Evolutionary conservation across 176 grass and related monocot genomes (phyloP).

Genomic region (Oryza glumipatula): DNA sequence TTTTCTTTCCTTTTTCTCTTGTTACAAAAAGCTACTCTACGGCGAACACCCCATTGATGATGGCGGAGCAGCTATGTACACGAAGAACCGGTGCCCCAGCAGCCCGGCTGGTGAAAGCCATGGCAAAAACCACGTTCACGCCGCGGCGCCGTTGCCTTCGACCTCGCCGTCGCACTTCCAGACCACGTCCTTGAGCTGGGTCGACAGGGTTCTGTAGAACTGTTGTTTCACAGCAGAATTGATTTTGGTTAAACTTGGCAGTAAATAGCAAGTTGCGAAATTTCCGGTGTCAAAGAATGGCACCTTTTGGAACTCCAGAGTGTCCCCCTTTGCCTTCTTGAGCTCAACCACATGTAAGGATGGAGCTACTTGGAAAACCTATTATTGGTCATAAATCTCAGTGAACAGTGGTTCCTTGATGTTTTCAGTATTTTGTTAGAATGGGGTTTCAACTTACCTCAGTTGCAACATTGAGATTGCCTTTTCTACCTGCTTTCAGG

Average conservation of each 20-base stretch:
- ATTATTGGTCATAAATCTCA: slow-evolving; percentile 28
- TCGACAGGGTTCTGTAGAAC: slow-evolving; percentile 92
- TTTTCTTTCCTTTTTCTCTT: not conserved
- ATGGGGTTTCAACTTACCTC: slow-evolving; percentile 57
- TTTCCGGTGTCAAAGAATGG: not conserved
- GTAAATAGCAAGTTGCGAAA: not conserved
- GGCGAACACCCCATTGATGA: slow-evolving; percentile 5
- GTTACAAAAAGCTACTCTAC: slow-evolving; percentile 33
- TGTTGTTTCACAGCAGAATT: slow-evolving; percentile 46
- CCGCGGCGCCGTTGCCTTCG: slow-evolving; percentile 37
- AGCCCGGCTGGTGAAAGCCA: too few species aligned
- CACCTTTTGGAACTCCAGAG: slow-evolving; percentile 98
- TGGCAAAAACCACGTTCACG: slow-evolving; percentile 33
- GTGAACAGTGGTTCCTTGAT: slow-evolving; percentile 1
- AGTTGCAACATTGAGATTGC: slow-evolving; percentile 98
- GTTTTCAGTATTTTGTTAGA: slow-evolving; percentile 16
- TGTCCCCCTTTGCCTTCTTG: slow-evolving; percentile 92
- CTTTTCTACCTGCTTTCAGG: slow-evolving; percentile 92
- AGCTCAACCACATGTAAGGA: slow-evolving; percentile 91
- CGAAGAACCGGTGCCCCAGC: not conserved
- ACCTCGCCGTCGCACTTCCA: slow-evolving; percentile 83
- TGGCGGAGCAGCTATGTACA: slow-evolving; percentile 43
- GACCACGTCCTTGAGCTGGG: slow-evolving; percentile 84
- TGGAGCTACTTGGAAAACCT: slow-evolving; percentile 99
- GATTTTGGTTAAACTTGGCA: not conserved